phyloP scores from a whole-genome alignment of 768 basidiomycete genomes.

The Vararia minispora region DNA sequence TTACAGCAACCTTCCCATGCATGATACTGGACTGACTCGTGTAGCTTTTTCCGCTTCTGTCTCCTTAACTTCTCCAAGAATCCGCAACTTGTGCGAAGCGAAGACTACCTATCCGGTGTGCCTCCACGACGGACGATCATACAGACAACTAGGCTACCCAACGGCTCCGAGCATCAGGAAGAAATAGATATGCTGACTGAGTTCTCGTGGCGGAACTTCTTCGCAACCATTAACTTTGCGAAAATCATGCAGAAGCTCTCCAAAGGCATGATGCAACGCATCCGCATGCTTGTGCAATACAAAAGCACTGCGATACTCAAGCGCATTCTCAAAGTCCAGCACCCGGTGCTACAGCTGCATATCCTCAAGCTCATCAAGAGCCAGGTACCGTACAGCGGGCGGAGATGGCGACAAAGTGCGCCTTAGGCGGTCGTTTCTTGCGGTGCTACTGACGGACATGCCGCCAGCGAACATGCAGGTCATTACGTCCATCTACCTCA shows the following conservation, averaged over 20 bases:
- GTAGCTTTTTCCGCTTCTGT: conserved; percentile 95
- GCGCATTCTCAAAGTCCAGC: conserved; percentile 85
- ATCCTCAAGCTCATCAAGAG: conserved; percentile 97
- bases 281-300: conserved; percentile 94
- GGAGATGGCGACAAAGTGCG: conserved; percentile 96
- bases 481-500: conserved; percentile 95
- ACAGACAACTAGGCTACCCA: conserved; percentile 49
- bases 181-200: conserved; percentile 89
- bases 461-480: conserved; percentile 95
- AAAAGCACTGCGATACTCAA: conserved; percentile 97
- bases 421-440: conserved; percentile 1
- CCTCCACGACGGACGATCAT: conserved; percentile 49
- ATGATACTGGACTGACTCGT: conserved; percentile 6
- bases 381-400: conserved; percentile 95
- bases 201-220: conserved; percentile 97
- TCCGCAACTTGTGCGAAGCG: conserved; percentile 43
- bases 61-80: conserved; percentile 64
- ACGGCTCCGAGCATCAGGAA: conserved; percentile 68
- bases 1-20: background rate
- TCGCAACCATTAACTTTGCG: conserved; percentile 92
- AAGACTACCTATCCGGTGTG: conserved; percentile 55
- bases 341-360: conserved; percentile 89
- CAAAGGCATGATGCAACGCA: conserved; percentile 88
- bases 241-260: conserved; percentile 97
- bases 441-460: conserved; percentile 1